phyloP scores from a whole-genome alignment of 2,329 filamentous ascomycete genomes.

The Colletotrichum endophyticum region DNA sequence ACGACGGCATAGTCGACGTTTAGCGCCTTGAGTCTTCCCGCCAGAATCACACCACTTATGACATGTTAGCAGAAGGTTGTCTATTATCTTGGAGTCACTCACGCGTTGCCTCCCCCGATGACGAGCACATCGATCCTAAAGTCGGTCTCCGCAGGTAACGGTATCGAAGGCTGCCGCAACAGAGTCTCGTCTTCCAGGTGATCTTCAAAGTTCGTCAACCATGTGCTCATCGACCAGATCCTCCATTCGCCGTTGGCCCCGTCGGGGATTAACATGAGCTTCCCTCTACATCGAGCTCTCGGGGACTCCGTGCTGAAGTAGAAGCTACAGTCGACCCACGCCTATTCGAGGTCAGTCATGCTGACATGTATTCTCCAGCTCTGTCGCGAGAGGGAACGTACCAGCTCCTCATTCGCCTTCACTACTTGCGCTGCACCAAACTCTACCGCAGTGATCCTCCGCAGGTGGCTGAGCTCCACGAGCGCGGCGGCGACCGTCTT shows the following conservation, averaged over 20 bases:
- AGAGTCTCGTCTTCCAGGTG: conserved; percentile 31
- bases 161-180: conserved; percentile 23
- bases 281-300: conserved; percentile 32
- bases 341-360: background rate
- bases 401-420: conserved; percentile 2
- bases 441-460: background rate
- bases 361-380: background rate
- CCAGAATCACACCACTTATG: conserved; percentile 29
- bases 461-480: background rate
- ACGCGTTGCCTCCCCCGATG: conserved; percentile 37
- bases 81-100: background rate
- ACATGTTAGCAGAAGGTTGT: background rate
- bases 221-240: conserved; percentile 37
- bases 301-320: conserved; percentile 35
- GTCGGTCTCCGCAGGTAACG: conserved; percentile 9
- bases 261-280: conserved; percentile 32
- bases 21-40: conserved; percentile 42
- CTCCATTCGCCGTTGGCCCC: conserved; percentile 29
- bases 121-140: conserved; percentile 38
- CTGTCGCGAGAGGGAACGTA: background rate
- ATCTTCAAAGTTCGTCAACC: conserved; percentile 25
- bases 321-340: conserved; percentile 24
- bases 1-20: conserved; percentile 38
- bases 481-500: background rate
- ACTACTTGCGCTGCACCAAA: background rate